Evolutionary conservation across 192 early-diverging fungal species (phyloP).

Genomic region (Gonapodya prolifera): DNA sequence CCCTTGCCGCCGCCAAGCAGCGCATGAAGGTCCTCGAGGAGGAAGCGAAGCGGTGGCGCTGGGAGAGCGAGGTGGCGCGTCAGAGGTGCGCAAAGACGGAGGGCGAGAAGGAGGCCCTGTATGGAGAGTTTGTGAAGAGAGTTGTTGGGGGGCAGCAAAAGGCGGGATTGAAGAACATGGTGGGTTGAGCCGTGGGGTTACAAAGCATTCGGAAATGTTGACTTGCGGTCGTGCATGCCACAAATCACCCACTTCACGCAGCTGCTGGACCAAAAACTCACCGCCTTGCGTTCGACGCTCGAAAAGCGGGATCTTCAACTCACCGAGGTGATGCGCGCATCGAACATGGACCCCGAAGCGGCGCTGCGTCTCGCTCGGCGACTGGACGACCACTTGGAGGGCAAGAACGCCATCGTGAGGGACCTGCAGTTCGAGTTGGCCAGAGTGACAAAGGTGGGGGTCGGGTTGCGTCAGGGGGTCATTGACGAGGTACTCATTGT

Average conservation of each 20-base stretch:
- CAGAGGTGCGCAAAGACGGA: conserved; percentile 48
- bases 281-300: conserved; percentile 31
- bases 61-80: conserved; percentile 54
- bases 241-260: conserved; percentile 8
- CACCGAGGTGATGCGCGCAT: conserved; percentile 46
- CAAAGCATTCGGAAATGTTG: not conserved
- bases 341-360: conserved; percentile 42
- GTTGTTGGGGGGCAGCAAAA: conserved; percentile 56
- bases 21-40: conserved; percentile 47
- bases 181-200: not conserved
- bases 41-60: conserved; percentile 39
- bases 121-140: conserved; percentile 46
- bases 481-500: not conserved
- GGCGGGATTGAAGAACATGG: conserved; percentile 53
- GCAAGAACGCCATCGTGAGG: conserved; percentile 45
- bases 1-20: conserved; percentile 43
- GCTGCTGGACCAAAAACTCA: conserved; percentile 52
- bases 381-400: conserved; percentile 44
- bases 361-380: conserved; percentile 33
- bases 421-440: conserved; percentile 51
- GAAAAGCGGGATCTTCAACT: conserved; percentile 54
- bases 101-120: conserved; percentile 49
- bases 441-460: conserved; percentile 42
- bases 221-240: too few relatives aligned
- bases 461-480: too few relatives aligned